phyloP scores from a whole-genome alignment of 2,329 filamentous ascomycete genomes.

The Aspergillus arachidicola region DNA sequence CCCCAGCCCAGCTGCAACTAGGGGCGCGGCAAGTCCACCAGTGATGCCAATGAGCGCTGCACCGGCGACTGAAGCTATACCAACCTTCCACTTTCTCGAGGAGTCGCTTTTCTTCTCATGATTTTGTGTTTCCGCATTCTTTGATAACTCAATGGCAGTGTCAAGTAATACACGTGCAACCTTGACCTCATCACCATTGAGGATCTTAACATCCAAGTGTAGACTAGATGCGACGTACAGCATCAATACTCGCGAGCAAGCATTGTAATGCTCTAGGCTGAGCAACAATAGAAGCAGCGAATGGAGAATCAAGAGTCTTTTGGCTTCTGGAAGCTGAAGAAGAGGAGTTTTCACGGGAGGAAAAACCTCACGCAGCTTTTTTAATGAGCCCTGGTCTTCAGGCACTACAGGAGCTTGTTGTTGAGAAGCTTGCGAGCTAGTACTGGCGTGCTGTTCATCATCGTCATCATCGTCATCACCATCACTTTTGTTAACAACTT shows the following conservation, averaged over 20 bases:
- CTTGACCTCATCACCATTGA: conserved; percentile 73
- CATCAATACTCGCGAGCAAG: conserved; percentile 72
- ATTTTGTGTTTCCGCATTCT: conserved; percentile 74
- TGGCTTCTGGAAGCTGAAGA: conserved; percentile 37
- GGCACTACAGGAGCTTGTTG: conserved; percentile 26
- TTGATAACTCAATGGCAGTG: conserved; percentile 75
- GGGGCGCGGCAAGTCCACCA: conserved; percentile 73
- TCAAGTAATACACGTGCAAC: conserved; percentile 74
- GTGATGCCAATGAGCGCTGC: conserved; percentile 85
- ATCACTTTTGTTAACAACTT: conserved; percentile 62
- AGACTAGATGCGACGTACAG: conserved; percentile 71
- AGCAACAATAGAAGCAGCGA: conserved; percentile 71
- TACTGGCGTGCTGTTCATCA: conserved; percentile 35
- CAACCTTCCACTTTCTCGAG: conserved; percentile 77
- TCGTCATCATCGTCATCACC: conserved; percentile 42
- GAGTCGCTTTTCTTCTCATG: conserved; percentile 67
- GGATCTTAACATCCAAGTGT: conserved; percentile 63
- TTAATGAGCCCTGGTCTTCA: conserved; percentile 28
- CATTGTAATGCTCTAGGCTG: conserved; percentile 75
- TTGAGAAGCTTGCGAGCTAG: conserved; percentile 22
- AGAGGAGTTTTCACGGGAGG: conserved; percentile 64
- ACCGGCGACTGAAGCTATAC: conserved; percentile 82
- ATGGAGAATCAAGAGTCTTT: conserved; percentile 68
- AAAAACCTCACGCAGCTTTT: conserved; percentile 48
- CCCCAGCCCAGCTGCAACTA: conserved; percentile 78